phyloP scores from a whole-genome alignment of 768 basidiomycete species.

The Fomitopsis pulvina region DNA sequence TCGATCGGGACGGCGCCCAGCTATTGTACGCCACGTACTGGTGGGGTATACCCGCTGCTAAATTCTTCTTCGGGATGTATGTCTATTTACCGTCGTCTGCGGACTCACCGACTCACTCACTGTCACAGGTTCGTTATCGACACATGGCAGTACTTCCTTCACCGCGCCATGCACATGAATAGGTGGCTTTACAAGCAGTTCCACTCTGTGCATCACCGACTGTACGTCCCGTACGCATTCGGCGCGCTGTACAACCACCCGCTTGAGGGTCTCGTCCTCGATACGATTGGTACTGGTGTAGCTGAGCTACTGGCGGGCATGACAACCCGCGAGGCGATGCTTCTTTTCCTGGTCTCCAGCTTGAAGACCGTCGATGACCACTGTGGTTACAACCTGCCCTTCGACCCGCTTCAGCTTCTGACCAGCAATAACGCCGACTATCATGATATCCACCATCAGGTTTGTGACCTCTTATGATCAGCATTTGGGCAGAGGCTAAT shows the following conservation, averaged over 20 bases:
- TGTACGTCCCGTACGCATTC: slow-evolving; percentile 96
- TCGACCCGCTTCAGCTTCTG: slow-evolving; percentile 85
- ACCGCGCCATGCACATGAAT: slow-evolving; percentile 87
- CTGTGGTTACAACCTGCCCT: slow-evolving; percentile 85
- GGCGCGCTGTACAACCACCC: slow-evolving; percentile 98
- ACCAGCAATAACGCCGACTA: slow-evolving; percentile 91
- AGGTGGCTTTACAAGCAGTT: slow-evolving; percentile 86
- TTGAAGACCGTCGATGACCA: slow-evolving; percentile 96
- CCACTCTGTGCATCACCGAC: slow-evolving; percentile 91
- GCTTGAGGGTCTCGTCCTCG: slow-evolving; percentile 87
- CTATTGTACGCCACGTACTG: slow-evolving; percentile 72
- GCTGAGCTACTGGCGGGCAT: slow-evolving; percentile 67
- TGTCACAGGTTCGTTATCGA: slow-evolving; percentile 78
- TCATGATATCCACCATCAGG: slow-evolving; percentile 98
- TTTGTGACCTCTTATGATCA: slow-evolving; percentile 23
- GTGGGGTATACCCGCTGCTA: slow-evolving; percentile 80
- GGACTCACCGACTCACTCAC: not conserved
- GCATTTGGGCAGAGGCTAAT: not conserved
- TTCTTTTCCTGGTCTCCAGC: slow-evolving; percentile 80
- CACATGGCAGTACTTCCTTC: slow-evolving; percentile 97
- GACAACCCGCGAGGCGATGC: slow-evolving; percentile 72
- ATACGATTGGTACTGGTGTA: slow-evolving; percentile 71
- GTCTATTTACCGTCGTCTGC: slow-evolving; percentile 27
- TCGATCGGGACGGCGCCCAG: slow-evolving; percentile 31
- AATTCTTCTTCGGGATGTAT: slow-evolving; percentile 78